Conservation (phyloP, 2,329 filamentous ascomycete species). For the Dryadomyces quercivorus region DNA sequence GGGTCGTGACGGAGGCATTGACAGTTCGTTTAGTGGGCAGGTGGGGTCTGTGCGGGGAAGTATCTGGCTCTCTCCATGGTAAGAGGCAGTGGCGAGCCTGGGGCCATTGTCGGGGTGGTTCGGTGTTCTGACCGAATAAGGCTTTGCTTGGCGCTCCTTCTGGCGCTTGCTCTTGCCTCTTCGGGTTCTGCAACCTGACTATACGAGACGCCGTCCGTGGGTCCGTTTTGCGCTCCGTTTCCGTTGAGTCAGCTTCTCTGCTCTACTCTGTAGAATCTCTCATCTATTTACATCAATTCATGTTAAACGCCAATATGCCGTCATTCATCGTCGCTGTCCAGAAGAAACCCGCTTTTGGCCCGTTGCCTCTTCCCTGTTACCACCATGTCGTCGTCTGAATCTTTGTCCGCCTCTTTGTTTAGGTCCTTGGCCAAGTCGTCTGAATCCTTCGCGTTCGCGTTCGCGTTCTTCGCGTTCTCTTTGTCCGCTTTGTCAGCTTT, state of each 20-base stretch:
- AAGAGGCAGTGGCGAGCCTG: too few relatives aligned
- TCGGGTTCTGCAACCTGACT: too few relatives aligned
- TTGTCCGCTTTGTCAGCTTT: not conserved
- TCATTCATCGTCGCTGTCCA: slow-evolving; percentile 46
- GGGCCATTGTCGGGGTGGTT: too few relatives aligned
- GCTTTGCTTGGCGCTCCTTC: too few relatives aligned
- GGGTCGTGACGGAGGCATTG: not conserved
- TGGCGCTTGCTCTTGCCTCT: too few relatives aligned
- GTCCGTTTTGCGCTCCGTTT: too few relatives aligned
- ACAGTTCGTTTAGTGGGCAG: not conserved
- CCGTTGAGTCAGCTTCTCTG: not conserved
- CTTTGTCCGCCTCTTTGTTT: slow-evolving; percentile 25
- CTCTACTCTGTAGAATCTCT: not conserved
- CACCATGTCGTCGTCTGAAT: slow-evolving; percentile 18
- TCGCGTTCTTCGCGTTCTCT: too few relatives aligned
- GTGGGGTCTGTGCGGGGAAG: not conserved
- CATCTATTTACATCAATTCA: not conserved
- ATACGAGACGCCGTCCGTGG: too few relatives aligned
- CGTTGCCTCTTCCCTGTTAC: slow-evolving; percentile 29
- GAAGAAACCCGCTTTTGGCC: slow-evolving; percentile 39
- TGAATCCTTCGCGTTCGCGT: too few relatives aligned
- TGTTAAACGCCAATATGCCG: not conserved
- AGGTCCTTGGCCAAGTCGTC: too few relatives aligned
- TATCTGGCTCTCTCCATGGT: not conserved
- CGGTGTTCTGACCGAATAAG: too few relatives aligned